These are phyloP conservation scores for Alternaria rosae DNA, from an alignment of 2,329 filamentous ascomycete species.

Conservation along the genomic window DNA sequence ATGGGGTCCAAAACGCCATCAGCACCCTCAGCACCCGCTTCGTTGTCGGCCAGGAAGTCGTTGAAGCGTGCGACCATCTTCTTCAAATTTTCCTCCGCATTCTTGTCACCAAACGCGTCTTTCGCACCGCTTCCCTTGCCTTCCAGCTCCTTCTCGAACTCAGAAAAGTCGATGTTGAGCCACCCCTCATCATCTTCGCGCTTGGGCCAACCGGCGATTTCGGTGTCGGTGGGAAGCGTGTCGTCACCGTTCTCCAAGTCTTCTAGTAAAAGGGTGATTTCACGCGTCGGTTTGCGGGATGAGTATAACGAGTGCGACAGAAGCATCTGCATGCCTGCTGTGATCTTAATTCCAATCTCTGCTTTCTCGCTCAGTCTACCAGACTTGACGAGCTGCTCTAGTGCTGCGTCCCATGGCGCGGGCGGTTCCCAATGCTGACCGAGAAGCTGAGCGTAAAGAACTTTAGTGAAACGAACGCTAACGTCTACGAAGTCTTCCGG, in stretches of 20 bases:
- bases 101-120: constrained; percentile 66
- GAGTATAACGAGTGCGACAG: constrained; percentile 71
- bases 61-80: constrained; percentile 97
- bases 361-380: constrained; percentile 49
- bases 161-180: constrained; percentile 89
- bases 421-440: constrained; percentile 80
- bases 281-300: constrained; percentile 73
- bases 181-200: constrained; percentile 86
- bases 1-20: constrained; percentile 70
- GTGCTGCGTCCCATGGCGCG: constrained; percentile 61
- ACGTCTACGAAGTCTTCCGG: constrained; percentile 81
- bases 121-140: constrained; percentile 49
- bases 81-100: constrained; percentile 76
- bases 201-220: constrained; percentile 75
- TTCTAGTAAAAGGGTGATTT: constrained; percentile 77
- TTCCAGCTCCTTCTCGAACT: constrained; percentile 82
- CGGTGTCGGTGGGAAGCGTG: constrained; percentile 71
- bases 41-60: constrained; percentile 85
- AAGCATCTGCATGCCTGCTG: constrained; percentile 91
- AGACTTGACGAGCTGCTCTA: constrained; percentile 44
- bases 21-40: constrained; percentile 79
- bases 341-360: constrained; percentile 86
- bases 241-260: constrained; percentile 78
- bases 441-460: constrained; percentile 88
- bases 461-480: constrained; percentile 83